Percentiles rank a stretch among this genome's conserved stretches.
phyloP scores from a whole-genome alignment of 176 grass and related monocot genomes.

The Aechmea fasciata region DNA sequence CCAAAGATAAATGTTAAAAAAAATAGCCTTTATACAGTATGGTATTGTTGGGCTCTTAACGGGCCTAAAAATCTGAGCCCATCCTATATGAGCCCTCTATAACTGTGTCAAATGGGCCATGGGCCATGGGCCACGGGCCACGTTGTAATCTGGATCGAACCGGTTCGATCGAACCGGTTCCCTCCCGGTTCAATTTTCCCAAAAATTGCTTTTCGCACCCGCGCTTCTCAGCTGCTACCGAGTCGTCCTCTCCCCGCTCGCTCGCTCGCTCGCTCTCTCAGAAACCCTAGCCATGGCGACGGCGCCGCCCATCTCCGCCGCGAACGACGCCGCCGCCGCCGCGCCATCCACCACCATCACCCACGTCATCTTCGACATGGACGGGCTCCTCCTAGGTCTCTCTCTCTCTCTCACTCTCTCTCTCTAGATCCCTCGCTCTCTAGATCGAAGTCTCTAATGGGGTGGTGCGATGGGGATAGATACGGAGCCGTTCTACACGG shows the following conservation, averaged over 20 bases:
- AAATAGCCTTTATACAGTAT: no score
- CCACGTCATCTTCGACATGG: constrained; percentile 96
- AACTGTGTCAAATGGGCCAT: no score
- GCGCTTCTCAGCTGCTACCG: not conserved
- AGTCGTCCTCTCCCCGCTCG: no score
- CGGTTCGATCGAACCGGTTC: no score
- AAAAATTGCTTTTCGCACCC: no score
- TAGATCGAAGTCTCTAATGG: not conserved
- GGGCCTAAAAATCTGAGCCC: no score
- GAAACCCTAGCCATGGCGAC: not conserved
- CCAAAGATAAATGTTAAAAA: no score
- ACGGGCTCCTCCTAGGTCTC: constrained; percentile 72
- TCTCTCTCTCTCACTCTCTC: not conserved
- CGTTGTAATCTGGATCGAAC: no score
- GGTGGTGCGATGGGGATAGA: constrained; percentile 32
- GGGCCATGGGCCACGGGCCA: no score
- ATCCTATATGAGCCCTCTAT: no score
- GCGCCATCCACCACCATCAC: constrained; percentile 24
- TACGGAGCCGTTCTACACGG: constrained; percentile 88
- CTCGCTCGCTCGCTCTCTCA: not conserved
- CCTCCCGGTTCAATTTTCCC: no score
- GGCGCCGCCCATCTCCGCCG: not conserved
- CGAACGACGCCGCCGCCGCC: not conserved
- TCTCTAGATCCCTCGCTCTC: not conserved
- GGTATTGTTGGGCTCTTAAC: no score